phyloP scores from a whole-genome alignment of 208 protist species.

The Trypanosoma melophagium region DNA sequence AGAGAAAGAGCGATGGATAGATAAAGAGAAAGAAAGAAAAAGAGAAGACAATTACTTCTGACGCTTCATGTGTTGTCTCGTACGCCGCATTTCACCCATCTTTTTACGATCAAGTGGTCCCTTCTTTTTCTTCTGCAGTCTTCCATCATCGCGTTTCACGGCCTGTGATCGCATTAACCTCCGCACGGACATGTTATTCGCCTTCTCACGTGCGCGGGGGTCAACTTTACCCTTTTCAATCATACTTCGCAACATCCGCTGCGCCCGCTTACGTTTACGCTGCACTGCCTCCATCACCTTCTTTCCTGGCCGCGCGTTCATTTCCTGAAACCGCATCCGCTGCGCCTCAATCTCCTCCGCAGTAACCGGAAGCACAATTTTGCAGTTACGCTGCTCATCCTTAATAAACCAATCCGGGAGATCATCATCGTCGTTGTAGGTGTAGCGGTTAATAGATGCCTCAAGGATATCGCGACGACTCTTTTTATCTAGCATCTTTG shows the following conservation, averaged over 20 bases:
- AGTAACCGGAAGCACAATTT: slow-evolving; percentile 79
- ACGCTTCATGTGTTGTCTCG: slow-evolving; percentile 35
- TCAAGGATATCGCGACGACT: slow-evolving; percentile 86
- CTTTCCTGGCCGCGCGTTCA: slow-evolving; percentile 96
- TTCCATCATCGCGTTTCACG: slow-evolving; percentile 55
- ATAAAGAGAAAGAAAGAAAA: slow-evolving; percentile 8
- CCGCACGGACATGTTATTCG: slow-evolving; percentile 66
- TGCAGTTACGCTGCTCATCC: slow-evolving; percentile 90
- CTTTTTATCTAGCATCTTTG: slow-evolving; percentile 84
- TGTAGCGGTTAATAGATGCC: slow-evolving; percentile 85
- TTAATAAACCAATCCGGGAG: slow-evolving; percentile 92
- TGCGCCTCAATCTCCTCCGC: slow-evolving; percentile 92
- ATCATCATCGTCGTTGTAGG: slow-evolving; percentile 89
- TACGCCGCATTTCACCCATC: slow-evolving; percentile 76
- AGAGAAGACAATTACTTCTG: not conserved
- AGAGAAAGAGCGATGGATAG: not conserved
- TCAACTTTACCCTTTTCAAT: slow-evolving; percentile 90
- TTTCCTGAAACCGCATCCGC: slow-evolving; percentile 83
- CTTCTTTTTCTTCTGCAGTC: slow-evolving; percentile 58
- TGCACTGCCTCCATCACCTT: slow-evolving; percentile 97
- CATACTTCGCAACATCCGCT: slow-evolving; percentile 83
- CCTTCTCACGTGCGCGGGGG: slow-evolving; percentile 83
- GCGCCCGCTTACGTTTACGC: slow-evolving; percentile 89
- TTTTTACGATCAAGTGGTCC: slow-evolving; percentile 74
- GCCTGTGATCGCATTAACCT: slow-evolving; percentile 88